A percentile compares a stretch with the other conserved stretches of the same genome.
Conservation (phyloP, 768 basidiomycete genomes). For the Mycena epipterygia region DNA sequence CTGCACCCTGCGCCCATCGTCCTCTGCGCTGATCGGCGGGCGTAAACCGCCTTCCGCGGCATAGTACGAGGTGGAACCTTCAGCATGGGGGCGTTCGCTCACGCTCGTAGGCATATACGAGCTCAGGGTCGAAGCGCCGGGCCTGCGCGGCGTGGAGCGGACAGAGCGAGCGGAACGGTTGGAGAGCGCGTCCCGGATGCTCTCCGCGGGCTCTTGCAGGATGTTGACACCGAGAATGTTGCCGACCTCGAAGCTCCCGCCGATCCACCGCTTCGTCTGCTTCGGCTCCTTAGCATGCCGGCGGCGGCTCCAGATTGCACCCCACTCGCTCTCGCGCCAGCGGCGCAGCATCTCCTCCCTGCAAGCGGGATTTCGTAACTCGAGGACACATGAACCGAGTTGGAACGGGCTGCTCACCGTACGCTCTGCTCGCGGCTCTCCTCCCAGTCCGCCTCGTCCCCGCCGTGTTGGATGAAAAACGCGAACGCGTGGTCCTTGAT, state of each 20-base stretch:
- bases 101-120: neutral
- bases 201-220: conserved; percentile 52
- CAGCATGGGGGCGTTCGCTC: neutral
- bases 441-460: conserved; percentile 76
- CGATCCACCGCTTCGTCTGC: conserved; percentile 67
- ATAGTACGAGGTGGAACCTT: conserved; percentile 19
- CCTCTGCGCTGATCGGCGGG: neutral
- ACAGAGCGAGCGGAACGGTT: conserved; percentile 28
- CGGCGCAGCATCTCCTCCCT: conserved; percentile 68
- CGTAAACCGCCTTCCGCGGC: conserved; percentile 15
- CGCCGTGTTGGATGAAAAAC: conserved; percentile 76
- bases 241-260: conserved; percentile 84
- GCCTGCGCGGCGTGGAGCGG: no score
- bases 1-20: conserved; percentile 16
- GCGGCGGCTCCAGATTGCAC: conserved; percentile 55
- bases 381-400: no score
- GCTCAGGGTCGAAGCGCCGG: neutral
- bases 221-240: conserved; percentile 80
- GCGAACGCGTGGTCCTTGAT: conserved; percentile 73
- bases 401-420: conserved; percentile 28
- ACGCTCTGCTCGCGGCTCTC: conserved; percentile 64
- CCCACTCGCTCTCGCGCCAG: conserved; percentile 82
- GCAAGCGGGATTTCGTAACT: neutral
- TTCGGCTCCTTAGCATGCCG: conserved; percentile 46
- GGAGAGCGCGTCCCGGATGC: conserved; percentile 29